These are phyloP conservation scores for Hymenoscyphus occultus DNA, from an alignment of 2,329 filamentous ascomycete species.

Conservation along the genomic window DNA sequence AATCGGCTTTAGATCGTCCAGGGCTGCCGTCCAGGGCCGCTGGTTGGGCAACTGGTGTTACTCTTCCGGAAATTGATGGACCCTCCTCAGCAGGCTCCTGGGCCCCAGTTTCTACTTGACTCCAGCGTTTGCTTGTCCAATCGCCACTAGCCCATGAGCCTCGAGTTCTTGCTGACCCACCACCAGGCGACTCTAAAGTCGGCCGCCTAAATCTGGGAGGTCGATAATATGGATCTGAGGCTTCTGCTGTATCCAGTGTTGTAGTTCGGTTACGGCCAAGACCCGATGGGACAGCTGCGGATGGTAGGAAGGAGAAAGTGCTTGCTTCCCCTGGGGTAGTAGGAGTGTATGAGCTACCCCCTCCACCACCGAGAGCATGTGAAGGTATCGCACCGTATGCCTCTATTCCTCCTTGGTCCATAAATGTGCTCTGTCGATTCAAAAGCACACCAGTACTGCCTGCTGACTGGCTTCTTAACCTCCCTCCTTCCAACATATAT, in stretches of 20 bases:
- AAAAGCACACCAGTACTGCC: slow-evolving; percentile 60
- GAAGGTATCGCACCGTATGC: slow-evolving; percentile 39
- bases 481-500: slow-evolving; percentile 49
- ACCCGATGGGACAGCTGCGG: slow-evolving; percentile 35
- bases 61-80: slow-evolving; percentile 43
- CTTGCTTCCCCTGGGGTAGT: slow-evolving; percentile 71
- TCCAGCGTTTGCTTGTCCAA: slow-evolving; percentile 41
- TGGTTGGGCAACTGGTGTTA: slow-evolving; percentile 46
- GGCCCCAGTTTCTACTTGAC: slow-evolving; percentile 31
- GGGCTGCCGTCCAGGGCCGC: slow-evolving; percentile 30
- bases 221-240: slow-evolving; percentile 81
- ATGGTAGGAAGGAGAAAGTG: slow-evolving; percentile 68
- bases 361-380: slow-evolving; percentile 48
- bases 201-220: slow-evolving; percentile 71
- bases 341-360: slow-evolving; percentile 62
- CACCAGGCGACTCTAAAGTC: slow-evolving; percentile 49
- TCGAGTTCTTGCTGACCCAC: slow-evolving; percentile 39
- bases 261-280: slow-evolving; percentile 36
- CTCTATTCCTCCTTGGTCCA: slow-evolving; percentile 50
- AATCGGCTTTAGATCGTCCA: slow-evolving; percentile 61
- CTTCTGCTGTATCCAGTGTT: slow-evolving; percentile 48
- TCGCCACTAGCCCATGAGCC: slow-evolving; percentile 46
- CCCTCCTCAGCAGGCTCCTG: slow-evolving; percentile 44
- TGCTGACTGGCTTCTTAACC: slow-evolving; percentile 59
- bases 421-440: slow-evolving; percentile 51